Conservation (phyloP, 1,139 yeast genomes). For the Hansenula sp. region DNA sequence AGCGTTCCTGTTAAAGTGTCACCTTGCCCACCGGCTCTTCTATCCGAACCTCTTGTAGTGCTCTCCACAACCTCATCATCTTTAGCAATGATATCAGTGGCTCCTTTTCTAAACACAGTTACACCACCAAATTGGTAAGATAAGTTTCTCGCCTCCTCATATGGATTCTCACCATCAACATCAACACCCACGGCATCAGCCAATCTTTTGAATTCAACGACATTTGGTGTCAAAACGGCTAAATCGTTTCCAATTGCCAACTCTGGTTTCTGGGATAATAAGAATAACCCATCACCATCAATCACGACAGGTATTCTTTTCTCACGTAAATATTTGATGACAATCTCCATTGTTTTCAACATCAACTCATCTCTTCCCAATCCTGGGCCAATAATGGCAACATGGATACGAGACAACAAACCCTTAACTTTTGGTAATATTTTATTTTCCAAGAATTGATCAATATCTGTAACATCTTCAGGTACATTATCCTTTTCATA, state of each 20-base stretch:
- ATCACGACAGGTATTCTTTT: conserved; percentile 62
- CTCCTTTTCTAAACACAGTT: conserved; percentile 71
- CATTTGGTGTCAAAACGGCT: conserved; percentile 85
- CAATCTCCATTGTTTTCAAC: conserved; percentile 53
- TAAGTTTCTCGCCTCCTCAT: conserved; percentile 27
- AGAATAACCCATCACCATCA: conserved; percentile 84
- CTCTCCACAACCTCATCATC: conserved; percentile 36
- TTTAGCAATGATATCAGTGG: conserved; percentile 48
- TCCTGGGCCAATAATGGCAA: conserved; percentile 90
- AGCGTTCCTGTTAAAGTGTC: conserved; percentile 73
- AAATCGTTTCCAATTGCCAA: conserved; percentile 45
- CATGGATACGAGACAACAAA: conserved; percentile 67
- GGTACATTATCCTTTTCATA: conserved; percentile 24
- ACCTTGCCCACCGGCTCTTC: conserved; percentile 88
- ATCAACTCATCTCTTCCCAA: conserved; percentile 77
- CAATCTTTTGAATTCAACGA: conserved; percentile 75
- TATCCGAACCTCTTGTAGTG: conserved; percentile 55
- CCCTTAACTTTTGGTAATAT: conserved; percentile 53
- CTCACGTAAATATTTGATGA: conserved; percentile 52
- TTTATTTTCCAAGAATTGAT: conserved; percentile 33
- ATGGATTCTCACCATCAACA: conserved; percentile 1
- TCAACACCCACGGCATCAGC: conserved; percentile 43
- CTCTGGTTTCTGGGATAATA: conserved; percentile 54
- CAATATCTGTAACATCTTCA: conserved; percentile 3
- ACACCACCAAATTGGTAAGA: conserved; percentile 59